Percentiles rank a stretch among this genome's conserved stretches.
phyloP scores from a whole-genome alignment of 805 yeast genomes.

The Schwanniomyces pseudopolymorphus region DNA sequence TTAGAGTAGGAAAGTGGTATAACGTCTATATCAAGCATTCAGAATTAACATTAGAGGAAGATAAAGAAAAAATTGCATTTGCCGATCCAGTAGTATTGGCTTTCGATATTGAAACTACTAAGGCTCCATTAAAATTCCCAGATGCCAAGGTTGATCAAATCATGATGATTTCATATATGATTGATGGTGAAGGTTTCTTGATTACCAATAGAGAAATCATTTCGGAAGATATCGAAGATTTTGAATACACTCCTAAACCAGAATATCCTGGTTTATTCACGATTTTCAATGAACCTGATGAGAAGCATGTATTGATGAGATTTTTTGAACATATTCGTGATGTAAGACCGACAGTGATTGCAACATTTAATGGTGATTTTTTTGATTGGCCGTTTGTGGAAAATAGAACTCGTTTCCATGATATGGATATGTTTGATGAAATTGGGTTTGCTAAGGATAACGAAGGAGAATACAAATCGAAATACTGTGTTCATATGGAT shows the following conservation, averaged over 20 bases:
- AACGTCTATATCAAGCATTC: constrained; percentile 66
- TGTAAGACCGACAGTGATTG: constrained; percentile 90
- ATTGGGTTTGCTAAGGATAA: constrained; percentile 89
- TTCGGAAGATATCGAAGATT: constrained; percentile 92
- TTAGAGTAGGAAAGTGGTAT: constrained; percentile 97
- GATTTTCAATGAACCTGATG: constrained; percentile 87
- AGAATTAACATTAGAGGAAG: constrained; percentile 53
- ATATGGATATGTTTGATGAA: constrained; percentile 83
- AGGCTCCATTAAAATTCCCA: constrained; percentile 94
- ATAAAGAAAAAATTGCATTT: constrained; percentile 78
- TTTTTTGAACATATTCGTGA: constrained; percentile 92
- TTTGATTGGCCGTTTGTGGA: constrained; percentile 99
- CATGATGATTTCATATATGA: constrained; percentile 99
- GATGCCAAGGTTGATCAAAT: constrained; percentile 87
- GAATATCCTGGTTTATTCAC: constrained; percentile 91
- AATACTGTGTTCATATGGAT: constrained; percentile 95
- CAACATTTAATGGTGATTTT: constrained; percentile 97
- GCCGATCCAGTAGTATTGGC: constrained; percentile 98
- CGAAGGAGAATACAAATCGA: constrained; percentile 90
- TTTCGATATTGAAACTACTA: constrained; percentile 96
- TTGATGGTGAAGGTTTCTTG: constrained; percentile 93
- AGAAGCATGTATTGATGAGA: constrained; percentile 65
- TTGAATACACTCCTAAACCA: constrained; percentile 96
- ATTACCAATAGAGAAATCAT: constrained; percentile 95
- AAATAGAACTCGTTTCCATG: constrained; percentile 80